Evolutionary conservation across 23 red algal species (phyloP), one percentile per base, ranked within the genome.

Genomic region (Cyanidiococcus yangmingshanensis): DNA sequence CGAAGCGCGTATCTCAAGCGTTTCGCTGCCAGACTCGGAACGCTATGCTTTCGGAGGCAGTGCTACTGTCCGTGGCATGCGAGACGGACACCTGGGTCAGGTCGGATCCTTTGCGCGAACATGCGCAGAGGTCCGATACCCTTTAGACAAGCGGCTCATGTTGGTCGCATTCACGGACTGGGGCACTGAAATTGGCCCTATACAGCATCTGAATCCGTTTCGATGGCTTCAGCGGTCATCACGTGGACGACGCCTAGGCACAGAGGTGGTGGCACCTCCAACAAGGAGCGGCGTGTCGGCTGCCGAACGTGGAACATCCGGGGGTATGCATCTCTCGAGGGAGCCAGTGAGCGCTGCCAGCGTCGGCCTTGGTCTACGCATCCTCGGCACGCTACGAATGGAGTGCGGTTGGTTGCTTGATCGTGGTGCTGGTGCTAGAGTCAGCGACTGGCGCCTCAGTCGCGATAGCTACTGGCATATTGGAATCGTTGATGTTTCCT

Each of bases 121-220:
- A 12, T 32, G 63, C 63, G 63, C n/a, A 25, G 63, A 71, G 32
- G 3, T 71, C 7, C 63, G 63, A 25, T 35, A 32, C 21, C 63
- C 63, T 2, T 12, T 95, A 39, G 82, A 74, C 2, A 31, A 83
- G 24, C 77, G 67, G 15, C 86, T 83, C 30, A 37, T 76, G 38
- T 74, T 87, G 0, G 87, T 83, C 12, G 79, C 83, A 16, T 39
- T 95, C 35, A 86, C 90, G 41, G 75, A 67, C 26, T 85, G 75
- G 85, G 84, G 74, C 3, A 85, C 88, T 37, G 90, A 76, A 27
- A 79, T 76, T 7, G 75, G 85, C 1, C 45, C 45, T 15, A 7
- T 21, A 15, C 21, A 7, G 45, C 45, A 54, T 54, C 45, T 54
- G 12, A 21, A 15, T 7, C 45, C 12, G 7, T 54, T 54, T 54